Evolutionary conservation across 2,329 filamentous ascomycete genomes (phyloP).

Genomic region (Drechslerella dactyloides): DNA sequence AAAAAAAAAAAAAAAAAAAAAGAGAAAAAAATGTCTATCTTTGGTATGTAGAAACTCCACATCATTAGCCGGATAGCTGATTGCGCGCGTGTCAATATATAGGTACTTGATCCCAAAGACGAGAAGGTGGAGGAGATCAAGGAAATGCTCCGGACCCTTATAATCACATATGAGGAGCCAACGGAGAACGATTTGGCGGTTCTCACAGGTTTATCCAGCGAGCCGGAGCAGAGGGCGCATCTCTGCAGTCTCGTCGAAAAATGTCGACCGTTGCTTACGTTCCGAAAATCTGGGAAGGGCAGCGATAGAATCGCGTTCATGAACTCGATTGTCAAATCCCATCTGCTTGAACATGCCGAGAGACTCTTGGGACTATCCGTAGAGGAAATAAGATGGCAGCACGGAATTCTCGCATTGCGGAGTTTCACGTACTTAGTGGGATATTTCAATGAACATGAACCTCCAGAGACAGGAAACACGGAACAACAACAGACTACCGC

Average conservation of each 20-base stretch:
- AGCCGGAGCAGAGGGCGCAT: conserved; percentile 56
- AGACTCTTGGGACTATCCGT: conserved; percentile 57
- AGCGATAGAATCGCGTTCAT: conserved; percentile 56
- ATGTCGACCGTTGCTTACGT: conserved; percentile 58
- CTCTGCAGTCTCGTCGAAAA: conserved; percentile 58
- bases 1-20: no score
- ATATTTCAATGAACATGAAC: conserved; percentile 53
- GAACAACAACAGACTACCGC: background rate
- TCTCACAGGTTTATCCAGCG: conserved; percentile 57
- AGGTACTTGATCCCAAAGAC: conserved; percentile 57
- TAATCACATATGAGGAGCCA: conserved; percentile 60
- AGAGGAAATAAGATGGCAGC: conserved; percentile 59
- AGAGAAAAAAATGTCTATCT: no score
- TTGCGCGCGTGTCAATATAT: background rate
- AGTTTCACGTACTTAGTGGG: conserved; percentile 59
- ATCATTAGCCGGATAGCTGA: no score
- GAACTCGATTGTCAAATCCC: conserved; percentile 58
- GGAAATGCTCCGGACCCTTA: conserved; percentile 60
- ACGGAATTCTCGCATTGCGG: conserved; percentile 59
- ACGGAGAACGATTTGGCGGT: conserved; percentile 58
- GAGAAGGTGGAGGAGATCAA: conserved; percentile 58
- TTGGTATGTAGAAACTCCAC: no score
- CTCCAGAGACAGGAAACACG: conserved; percentile 32
- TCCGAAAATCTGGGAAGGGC: conserved; percentile 52
- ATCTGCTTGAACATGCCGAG: conserved; percentile 59